A percentile compares a stretch with the other conserved stretches of the same genome.
Evolutionary conservation across 495 filamentous ascomycete species (phyloP).

Genomic region (Talaromyces wortmannii): DNA sequence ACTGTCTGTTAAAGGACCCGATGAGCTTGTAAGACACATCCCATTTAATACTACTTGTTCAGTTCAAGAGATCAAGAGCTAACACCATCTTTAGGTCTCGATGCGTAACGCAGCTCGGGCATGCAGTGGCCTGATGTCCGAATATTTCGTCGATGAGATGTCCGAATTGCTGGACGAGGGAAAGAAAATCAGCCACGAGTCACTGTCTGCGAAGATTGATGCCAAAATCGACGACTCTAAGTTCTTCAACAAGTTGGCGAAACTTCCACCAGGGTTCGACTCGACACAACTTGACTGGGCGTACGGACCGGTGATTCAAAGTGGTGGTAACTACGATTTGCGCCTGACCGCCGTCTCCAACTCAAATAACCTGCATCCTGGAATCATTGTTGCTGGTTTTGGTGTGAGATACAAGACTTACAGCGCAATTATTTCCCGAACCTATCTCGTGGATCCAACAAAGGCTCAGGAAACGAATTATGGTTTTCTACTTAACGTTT

Average conservation of each 20-base stretch:
- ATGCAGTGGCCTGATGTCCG: slow-evolving; percentile 83
- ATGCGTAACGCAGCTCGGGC: slow-evolving; percentile 92
- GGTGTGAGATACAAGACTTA: slow-evolving; percentile 94
- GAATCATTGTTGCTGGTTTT: slow-evolving; percentile 85
- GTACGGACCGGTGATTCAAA: slow-evolving; percentile 85
- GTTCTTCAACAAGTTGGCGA: slow-evolving; percentile 81
- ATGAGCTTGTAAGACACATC: slow-evolving; percentile 56
- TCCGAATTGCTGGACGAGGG: slow-evolving; percentile 88
- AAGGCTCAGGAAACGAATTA: slow-evolving; percentile 92
- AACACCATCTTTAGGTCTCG: slow-evolving; percentile 46
- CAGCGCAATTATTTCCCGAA: slow-evolving; percentile 80
- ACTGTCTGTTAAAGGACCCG: slow-evolving; percentile 93
- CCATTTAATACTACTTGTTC: background rate
- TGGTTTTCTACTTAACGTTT: slow-evolving; percentile 79
- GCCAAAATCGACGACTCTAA: slow-evolving; percentile 86
- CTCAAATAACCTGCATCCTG: slow-evolving; percentile 79
- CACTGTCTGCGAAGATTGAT: slow-evolving; percentile 75
- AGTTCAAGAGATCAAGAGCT: background rate
- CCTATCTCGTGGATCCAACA: slow-evolving; percentile 94
- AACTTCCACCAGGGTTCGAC: slow-evolving; percentile 82
- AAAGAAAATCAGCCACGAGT: slow-evolving; percentile 89
- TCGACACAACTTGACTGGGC: slow-evolving; percentile 90
- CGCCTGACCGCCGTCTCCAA: slow-evolving; percentile 69
- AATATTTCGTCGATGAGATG: slow-evolving; percentile 97
- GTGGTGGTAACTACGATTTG: slow-evolving; percentile 90